phyloP scores from a whole-genome alignment of 495 filamentous ascomycete species.

The Annulohypoxylon nitens region DNA sequence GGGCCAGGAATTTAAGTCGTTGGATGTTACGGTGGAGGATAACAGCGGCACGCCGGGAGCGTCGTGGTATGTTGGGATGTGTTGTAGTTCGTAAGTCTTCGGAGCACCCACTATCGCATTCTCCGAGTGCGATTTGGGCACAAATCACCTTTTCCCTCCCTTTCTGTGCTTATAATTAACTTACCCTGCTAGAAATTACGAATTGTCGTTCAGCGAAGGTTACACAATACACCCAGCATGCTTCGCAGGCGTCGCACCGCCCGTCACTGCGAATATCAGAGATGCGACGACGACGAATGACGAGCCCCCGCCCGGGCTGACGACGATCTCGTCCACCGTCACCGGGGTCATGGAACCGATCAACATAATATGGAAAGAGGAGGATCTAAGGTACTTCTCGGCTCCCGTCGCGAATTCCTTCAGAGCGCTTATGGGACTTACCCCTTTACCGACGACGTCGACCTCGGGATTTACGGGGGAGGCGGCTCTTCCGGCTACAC shows the following conservation, averaged over 20 bases:
- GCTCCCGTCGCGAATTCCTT: constrained; percentile 19
- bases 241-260: constrained; percentile 12
- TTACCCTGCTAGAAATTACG: neutral
- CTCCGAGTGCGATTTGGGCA: neutral
- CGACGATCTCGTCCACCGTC: neutral
- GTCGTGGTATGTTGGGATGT: constrained; percentile 11
- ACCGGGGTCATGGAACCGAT: constrained; percentile 23
- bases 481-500: neutral
- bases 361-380: constrained; percentile 13
- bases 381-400: constrained; percentile 24
- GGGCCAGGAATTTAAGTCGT: constrained; percentile 24
- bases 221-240: neutral
- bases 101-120: neutral
- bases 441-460: neutral
- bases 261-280: neutral
- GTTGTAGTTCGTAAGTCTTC: constrained; percentile 26
- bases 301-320: neutral
- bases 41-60: neutral
- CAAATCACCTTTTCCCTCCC: neutral
- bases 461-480: neutral
- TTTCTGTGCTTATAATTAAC: neutral
- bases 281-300: neutral
- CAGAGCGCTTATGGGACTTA: constrained; percentile 19
- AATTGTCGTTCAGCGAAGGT: constrained; percentile 12
- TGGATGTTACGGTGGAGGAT: constrained; percentile 14